phyloP scores from a whole-genome alignment of 2,329 filamentous ascomycete genomes.

The Exophiala sp. region DNA sequence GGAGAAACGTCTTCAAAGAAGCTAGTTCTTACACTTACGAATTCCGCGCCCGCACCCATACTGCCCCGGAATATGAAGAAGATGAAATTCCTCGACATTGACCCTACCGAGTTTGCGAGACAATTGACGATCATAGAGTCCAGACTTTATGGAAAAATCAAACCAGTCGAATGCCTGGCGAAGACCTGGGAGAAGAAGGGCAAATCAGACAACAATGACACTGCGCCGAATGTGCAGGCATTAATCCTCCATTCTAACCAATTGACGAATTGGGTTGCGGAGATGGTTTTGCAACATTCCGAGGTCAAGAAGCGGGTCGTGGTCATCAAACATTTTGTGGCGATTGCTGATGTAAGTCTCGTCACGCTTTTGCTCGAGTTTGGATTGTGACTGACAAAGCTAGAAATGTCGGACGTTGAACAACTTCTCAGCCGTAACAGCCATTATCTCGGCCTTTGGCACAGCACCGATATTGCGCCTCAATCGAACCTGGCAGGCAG shows the following conservation, averaged over 20 bases:
- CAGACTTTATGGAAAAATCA: conserved; percentile 88
- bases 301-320: conserved; percentile 95
- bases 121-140: conserved; percentile 97
- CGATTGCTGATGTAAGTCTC: conserved; percentile 79
- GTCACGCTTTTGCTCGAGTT: conserved; percentile 19
- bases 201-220: conserved; percentile 68
- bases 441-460: conserved; percentile 91
- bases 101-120: conserved; percentile 91
- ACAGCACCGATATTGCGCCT: conserved; percentile 93
- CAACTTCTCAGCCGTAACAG: conserved; percentile 96
- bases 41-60: conserved; percentile 77
- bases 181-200: conserved; percentile 98
- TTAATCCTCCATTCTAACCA: conserved; percentile 97
- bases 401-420: conserved; percentile 91
- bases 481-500: conserved; percentile 88
- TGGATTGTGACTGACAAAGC: conserved; percentile 23
- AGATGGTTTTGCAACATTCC: conserved; percentile 93
- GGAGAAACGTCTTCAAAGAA: conserved; percentile 82
- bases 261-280: conserved; percentile 97
- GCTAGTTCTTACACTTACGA: conserved; percentile 78
- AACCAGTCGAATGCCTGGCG: conserved; percentile 90
- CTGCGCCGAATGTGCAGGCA: conserved; percentile 89
- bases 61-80: conserved; percentile 99
- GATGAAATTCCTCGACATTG: conserved; percentile 95
- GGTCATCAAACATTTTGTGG: conserved; percentile 97